Evolutionary conservation across 2,329 filamentous ascomycete genomes (phyloP).

Genomic region (Cytospora chrysosperma): DNA sequence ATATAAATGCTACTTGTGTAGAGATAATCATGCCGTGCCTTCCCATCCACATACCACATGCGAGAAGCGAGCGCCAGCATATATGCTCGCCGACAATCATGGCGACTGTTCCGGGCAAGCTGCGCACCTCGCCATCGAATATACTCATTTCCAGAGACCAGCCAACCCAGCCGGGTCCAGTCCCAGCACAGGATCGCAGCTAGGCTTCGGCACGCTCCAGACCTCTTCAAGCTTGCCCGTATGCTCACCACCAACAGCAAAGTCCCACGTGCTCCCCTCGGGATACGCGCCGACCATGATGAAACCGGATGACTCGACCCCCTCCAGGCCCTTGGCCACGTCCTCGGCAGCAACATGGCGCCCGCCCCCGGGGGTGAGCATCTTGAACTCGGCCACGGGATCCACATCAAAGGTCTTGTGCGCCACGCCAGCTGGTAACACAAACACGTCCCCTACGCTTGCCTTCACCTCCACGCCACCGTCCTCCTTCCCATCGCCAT

Average conservation of each 20-base stretch:
- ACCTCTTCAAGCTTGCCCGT: conserved; percentile 40
- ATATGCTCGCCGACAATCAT: not conserved
- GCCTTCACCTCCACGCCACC: conserved; percentile 50
- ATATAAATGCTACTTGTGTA: conserved; percentile 25
- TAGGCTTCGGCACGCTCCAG: conserved; percentile 46
- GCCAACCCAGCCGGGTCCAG: conserved; percentile 13
- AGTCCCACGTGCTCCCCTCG: conserved; percentile 47
- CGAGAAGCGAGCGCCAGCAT: not conserved
- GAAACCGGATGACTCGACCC: conserved; percentile 43
- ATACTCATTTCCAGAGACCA: conserved; percentile 17
- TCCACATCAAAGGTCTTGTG: conserved; percentile 50
- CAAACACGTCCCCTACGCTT: conserved; percentile 54
- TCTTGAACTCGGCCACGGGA: conserved; percentile 36
- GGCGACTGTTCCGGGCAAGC: not conserved
- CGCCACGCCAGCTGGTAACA: conserved; percentile 54
- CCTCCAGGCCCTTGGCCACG: conserved; percentile 32
- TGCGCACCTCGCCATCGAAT: not conserved
- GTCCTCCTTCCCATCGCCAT: conserved; percentile 41
- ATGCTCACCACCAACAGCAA: conserved; percentile 43
- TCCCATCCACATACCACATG: not conserved
- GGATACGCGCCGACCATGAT: conserved; percentile 61
- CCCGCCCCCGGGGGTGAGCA: conserved; percentile 46
- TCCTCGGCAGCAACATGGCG: conserved; percentile 36
- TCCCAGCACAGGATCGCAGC: conserved; percentile 49
- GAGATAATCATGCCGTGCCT: conserved; percentile 7